Evolutionary conservation across 768 basidiomycete species (phyloP), one percentile per base, ranked within the genome.

Genomic region (Termitomyces bulborhizus): DNA sequence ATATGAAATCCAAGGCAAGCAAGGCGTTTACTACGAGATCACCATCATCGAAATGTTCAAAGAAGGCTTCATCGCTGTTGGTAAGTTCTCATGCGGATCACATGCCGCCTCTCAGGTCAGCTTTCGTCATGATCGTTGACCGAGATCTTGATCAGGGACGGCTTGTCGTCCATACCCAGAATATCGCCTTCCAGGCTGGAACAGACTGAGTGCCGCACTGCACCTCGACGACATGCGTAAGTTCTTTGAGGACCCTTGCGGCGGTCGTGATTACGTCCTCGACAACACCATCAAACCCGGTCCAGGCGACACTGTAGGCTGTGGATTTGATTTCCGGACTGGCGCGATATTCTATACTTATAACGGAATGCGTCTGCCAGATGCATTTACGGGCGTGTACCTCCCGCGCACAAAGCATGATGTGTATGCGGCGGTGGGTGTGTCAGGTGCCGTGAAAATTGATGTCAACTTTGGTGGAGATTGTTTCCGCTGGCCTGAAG

Each of bases 221-320:
- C 86, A 88, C 60, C 75, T 88, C 34, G 86, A 88, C 63, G 86
- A 88, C 68, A 71, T 84, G 63, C 77, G 83, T 64, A 88, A 86
- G 66, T 88, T 87, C 73, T 87, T 82, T 56, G 85, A 86, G 61
- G 83, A 85, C 62, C 69, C 82, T 1, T 73, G 81, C 45, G 86
- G 85, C 16, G 86, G 85, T 11, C 77, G 81, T 1, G 81, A 84
- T 60, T 87, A 81, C 21, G 24, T 57, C 66, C 68, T 66, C 40
- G 63, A 66, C 13, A 56, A 37, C 42, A 65, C 71, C 26, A 63
- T 57, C 26, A 67, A 58, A 50, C 69, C 80, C 48, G 62, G 51
- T 1, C 61, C 73, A 7, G 82, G 80, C 1, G 81, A 85, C 65
- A 78, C 71, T 7, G 61, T 87, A 29, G 85, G 86, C 2, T 85